Base-by-base conservation (phyloP, 192 early-diverging fungal genomes). In the Fimicolochytrium jonesii region DNA sequence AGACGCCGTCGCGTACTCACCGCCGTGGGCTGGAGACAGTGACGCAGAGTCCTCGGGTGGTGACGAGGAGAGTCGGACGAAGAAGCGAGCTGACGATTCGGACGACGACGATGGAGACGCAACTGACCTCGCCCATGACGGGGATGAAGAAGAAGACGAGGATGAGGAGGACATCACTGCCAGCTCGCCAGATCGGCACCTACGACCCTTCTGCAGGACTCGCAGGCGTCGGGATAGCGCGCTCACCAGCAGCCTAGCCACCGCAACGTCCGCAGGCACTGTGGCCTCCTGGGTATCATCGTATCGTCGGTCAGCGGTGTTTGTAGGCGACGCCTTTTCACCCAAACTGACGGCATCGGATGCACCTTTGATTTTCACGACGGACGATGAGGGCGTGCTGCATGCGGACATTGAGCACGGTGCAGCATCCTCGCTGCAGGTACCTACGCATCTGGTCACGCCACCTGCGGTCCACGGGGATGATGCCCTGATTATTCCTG, bases 261-360 rank as follows among this genome's bases (percentile, higher is more conserved):
- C 10, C n/a, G 39, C 39, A 41, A 11, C 39, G 10, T 9, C n/a
- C 39, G n/a, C 48, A 15, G 13, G 18, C 25, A 26, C 25, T 25
- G 11, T 50, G 13, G 48, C 18, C 13, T 50, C 48, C n/a, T 50
- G 48, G 48, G 26, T 50, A 26, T 50, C 48, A 23, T 50, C 48
- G 17, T 50, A 50, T 25, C 18, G 18, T 23, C 48, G 48, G 17
- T 50, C 48, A 11, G 23, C 48, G 0, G 48, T n/a, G 1, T 50
- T 50, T 50, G n/a, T 50, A 13, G 48, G 26, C 13, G 48, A 50
- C 0, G 48, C 48, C 26, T n/a, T 26, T 17, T n/a, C 1, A 13
- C 48, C 48, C 11, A 41, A n/a, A n/a, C 39, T 41, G 48, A 15
- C 17, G 26, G 26, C 17, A 50, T 23, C n/a, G 13, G n/a, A 50